Conservation (phyloP, 1,284 basidiomycete genomes). For the Ustilago hordei region DNA sequence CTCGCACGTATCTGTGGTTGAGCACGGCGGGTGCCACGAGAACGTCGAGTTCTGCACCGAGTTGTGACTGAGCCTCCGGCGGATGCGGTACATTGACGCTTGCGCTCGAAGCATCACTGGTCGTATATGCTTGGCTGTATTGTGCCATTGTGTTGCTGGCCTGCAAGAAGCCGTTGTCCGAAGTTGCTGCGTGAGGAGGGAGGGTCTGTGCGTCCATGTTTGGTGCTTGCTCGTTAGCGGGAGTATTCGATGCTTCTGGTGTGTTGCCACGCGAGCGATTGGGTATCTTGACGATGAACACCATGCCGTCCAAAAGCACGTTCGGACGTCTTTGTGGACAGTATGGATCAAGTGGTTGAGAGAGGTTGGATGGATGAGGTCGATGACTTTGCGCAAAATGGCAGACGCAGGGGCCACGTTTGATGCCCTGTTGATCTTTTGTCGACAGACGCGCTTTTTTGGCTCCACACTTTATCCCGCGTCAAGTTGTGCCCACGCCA, state of each 20-base stretch:
- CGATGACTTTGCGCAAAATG: not conserved
- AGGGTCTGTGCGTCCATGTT: slow-evolving; percentile 3
- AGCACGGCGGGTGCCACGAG: slow-evolving; percentile 63
- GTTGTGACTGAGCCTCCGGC: not conserved
- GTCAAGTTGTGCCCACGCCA: not conserved
- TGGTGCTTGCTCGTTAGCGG: slow-evolving; percentile 12
- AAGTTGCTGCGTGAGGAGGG: not conserved
- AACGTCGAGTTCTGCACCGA: slow-evolving; percentile 54
- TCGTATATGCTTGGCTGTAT: not conserved
- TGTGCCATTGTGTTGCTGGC: not conserved
- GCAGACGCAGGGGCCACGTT: slow-evolving; percentile 5
- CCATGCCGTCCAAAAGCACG: slow-evolving; percentile 30
- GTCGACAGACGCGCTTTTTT: not conserved
- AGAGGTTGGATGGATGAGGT: slow-evolving; percentile 5
- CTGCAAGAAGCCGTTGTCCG: slow-evolving; percentile 1
- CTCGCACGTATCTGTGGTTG: slow-evolving; percentile 64
- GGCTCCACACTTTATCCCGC: not conserved
- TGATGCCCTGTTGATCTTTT: slow-evolving; percentile 10
- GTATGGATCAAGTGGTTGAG: not conserved
- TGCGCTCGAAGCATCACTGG: not conserved
- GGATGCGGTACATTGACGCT: not conserved
- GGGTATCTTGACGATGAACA: slow-evolving; percentile 65
- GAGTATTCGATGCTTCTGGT: slow-evolving; percentile 35
- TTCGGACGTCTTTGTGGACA: not conserved
- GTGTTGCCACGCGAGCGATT: slow-evolving; percentile 46